Conservation (phyloP, 225 moss, liverwort and hornwort species). For the Marchantia paleacea region DNA sequence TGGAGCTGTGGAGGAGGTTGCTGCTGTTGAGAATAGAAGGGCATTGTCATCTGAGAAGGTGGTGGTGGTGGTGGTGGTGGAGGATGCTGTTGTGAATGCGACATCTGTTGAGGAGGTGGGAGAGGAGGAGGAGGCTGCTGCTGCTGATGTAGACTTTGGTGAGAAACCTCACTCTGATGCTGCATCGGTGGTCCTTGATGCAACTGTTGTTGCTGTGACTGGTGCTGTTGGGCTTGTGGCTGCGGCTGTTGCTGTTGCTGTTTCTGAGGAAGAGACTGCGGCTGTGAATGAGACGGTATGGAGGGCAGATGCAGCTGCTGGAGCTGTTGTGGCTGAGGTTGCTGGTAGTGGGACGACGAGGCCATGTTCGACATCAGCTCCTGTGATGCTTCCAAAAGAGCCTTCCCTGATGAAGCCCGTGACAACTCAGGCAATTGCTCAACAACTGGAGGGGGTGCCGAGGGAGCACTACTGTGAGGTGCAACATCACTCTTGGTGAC, state of each 20-base stretch:
- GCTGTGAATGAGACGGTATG: background rate
- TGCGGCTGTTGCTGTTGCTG: slow-evolving; percentile 52
- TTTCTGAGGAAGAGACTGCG: slow-evolving; percentile 42
- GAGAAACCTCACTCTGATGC: slow-evolving; percentile 56
- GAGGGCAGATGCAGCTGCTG: slow-evolving; percentile 30
- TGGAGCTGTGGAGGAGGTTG: slow-evolving; percentile 49
- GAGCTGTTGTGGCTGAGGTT: slow-evolving; percentile 16
- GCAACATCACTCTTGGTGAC: slow-evolving; percentile 48
- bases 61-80: slow-evolving; percentile 39
- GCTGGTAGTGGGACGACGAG: slow-evolving; percentile 48
- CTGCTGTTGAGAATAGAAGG: slow-evolving; percentile 50
- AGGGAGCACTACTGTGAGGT: slow-evolving; percentile 25
- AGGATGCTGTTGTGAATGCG: slow-evolving; percentile 56
- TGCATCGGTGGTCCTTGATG: slow-evolving; percentile 47
- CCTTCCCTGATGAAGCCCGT: slow-evolving; percentile 39
- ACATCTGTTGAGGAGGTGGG: slow-evolving; percentile 39
- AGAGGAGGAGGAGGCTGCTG: slow-evolving; percentile 50
- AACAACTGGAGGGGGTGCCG: slow-evolving; percentile 41
- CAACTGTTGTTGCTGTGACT: slow-evolving; percentile 43
- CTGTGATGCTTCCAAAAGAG: slow-evolving; percentile 32
- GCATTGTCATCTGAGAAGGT: slow-evolving; percentile 40
- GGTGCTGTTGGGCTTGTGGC: slow-evolving; percentile 33
- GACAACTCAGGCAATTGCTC: slow-evolving; percentile 48
- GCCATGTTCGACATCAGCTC: slow-evolving; percentile 36
- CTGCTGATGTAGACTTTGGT: slow-evolving; percentile 57